Base-by-base conservation (phyloP, 2,329 filamentous ascomycete genomes). In the Cylindrodendrum hubeiense region DNA sequence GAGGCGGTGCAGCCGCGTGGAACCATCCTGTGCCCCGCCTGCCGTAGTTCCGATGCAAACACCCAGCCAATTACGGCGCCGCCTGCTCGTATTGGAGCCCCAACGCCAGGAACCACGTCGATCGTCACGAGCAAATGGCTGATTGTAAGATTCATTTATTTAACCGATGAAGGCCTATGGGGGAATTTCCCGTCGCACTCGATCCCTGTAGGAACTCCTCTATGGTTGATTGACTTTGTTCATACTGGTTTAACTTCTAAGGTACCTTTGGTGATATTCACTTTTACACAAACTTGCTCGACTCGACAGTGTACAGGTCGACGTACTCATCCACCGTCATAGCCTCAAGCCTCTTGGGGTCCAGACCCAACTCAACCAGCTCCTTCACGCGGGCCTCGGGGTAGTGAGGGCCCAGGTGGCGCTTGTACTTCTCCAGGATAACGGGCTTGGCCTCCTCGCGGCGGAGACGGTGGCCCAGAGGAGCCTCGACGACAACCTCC, bases 371-470 rank as follows among this genome's bases (percentile, higher is more conserved):
- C 71, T 93, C 87, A 55, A 98, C 87, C 59, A 99, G 87, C 84
- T 96, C 86, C 83, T 95, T 88, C 55, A 98, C 93, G 77, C 91
- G 90, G 52, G 87, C 85, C 78, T 93, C 87, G 66, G 89, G 85
- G 81, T 92, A 97, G 85, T 98, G 95, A 58, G 92, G 93, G 75
- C 87, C 88, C 55, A 98, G 85, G 83, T 99, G 96, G 79, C 93
- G 91, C 90, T 95, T 92, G 86, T 94, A 99, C 87, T 99, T 99
- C 81, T 90, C 90, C 74, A 98, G 84, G 74, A 99, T 98, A 82
- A 97, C 93, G 64, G 96, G 96, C 89, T 98, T 98, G 74, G 96
- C 96, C 88, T 99, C 96, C 75, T 98, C 95, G 75, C 95, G 90
- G 71, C 96, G 88, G 77, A 96, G 86, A 71, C 92, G 91, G 86